phyloP scores from a whole-genome alignment of 805 yeast species.

The Millerago galiae region DNA sequence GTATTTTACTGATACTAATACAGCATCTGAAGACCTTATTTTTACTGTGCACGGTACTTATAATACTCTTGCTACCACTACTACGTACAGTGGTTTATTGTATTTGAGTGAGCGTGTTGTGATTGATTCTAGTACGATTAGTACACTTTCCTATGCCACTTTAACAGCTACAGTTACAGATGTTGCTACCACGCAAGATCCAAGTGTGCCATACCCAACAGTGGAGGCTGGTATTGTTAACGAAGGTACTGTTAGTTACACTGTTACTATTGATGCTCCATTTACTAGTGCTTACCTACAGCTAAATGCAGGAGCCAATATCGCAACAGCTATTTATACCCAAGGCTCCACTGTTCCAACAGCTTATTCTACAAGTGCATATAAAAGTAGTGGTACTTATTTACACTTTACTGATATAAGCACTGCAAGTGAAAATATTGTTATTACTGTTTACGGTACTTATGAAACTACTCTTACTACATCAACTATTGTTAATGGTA shows the following conservation, averaged over 20 bases:
- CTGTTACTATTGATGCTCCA: neutral
- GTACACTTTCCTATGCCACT: neutral
- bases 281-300: neutral
- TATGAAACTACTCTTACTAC: neutral
- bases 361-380: neutral
- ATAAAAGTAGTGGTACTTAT: neutral
- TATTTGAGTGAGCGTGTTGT: neutral
- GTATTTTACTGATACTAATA: neutral
- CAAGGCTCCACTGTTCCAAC: neutral
- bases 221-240: neutral
- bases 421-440: neutral
- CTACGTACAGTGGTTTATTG: neutral
- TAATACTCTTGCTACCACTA: neutral
- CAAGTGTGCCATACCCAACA: neutral
- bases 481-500: neutral
- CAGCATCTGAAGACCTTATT: neutral
- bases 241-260: neutral
- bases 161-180: neutral
- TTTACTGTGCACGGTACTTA: neutral
- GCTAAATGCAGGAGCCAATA: neutral
- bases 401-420: neutral
- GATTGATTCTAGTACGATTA: too few relatives aligned
- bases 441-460: neutral
- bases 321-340: neutral
- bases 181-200: neutral